These are phyloP conservation scores for Euphrasia confusa DNA, from an alignment of 257 asterid genomes.

Conservation along the genomic window DNA sequence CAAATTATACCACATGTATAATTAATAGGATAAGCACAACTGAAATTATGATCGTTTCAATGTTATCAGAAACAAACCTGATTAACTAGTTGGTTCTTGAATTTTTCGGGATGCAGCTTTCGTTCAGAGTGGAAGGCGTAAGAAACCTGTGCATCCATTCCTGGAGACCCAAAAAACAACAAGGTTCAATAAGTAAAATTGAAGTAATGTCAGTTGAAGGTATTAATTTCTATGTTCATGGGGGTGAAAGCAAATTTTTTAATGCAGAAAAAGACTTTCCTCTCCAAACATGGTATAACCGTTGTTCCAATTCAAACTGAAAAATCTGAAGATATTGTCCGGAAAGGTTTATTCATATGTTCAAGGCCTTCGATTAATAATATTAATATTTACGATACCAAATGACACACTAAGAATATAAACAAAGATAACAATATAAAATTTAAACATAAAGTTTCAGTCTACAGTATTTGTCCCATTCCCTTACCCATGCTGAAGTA, in stretches of 20 bases:
- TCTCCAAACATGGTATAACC: not conserved
- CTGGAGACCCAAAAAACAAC: slow-evolving; percentile 35
- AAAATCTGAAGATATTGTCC: not conserved
- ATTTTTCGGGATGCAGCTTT: slow-evolving; percentile 87
- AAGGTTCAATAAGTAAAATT: not conserved
- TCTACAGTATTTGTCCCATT: not conserved
- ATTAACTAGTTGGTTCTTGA: slow-evolving; percentile 79
- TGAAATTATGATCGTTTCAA: not conserved
- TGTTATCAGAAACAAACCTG: slow-evolving; percentile 45
- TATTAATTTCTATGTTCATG: not conserved
- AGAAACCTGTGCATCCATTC: slow-evolving; percentile 99
- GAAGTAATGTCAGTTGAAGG: not conserved
- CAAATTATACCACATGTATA: not conserved
- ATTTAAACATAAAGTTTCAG: not conserved
- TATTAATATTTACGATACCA: not conserved
- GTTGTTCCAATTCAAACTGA: not conserved
- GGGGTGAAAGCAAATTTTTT: not conserved
- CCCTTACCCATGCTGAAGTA: slow-evolving; percentile 48
- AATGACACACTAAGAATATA: not conserved
- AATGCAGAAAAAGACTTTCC: not conserved
- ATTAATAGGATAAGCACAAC: not conserved
- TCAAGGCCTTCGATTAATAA: not conserved
- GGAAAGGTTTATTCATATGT: not conserved
- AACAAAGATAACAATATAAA: not conserved
- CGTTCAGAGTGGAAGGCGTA: slow-evolving; percentile 93